Base-by-base conservation (phyloP, 768 basidiomycete genomes). In the Pulveroboletus ravenelii region DNA sequence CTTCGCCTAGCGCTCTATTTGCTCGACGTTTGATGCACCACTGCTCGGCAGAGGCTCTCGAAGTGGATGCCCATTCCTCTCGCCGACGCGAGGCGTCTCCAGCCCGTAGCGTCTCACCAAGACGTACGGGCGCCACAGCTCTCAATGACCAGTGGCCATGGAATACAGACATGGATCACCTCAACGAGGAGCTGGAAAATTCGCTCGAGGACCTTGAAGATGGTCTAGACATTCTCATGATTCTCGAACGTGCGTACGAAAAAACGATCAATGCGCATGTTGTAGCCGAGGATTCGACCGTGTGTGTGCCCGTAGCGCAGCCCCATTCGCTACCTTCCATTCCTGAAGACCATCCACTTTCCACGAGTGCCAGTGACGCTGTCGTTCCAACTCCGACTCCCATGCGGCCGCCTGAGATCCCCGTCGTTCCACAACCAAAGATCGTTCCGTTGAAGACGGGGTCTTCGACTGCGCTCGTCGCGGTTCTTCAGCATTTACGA, bases 21-120 rank as follows among this genome's bases (percentile, higher is more conserved):
- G 88, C 89, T 2, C 75, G 84, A 17, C 76, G 89, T 31, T 74
- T 95, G 29, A 95, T 95, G 86, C 91, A 94, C 63, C 87, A 79
- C 53, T 89, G 85, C 57, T 82, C 86, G 1, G 77, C 78, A 14
- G 85, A 88, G 60, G 71, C 68, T 0, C 47, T 56, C 2, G 56
- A 64, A 5, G 54, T 47, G 0, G 54, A 62, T 25, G 20, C 45
- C 8, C 37, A 42, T 20, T 10, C 42, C 18, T 44, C 55, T 5
- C 56, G 32, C 18, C 54, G 48, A 13, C 59, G 68, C 9, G 63
- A 62, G 37, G 51, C 38, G 18, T 70, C 80, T 60, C 58, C 74
- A 66, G 62, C 72, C 70, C 61, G 64, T 53, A 67, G 67, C 23
- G 72, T 72, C 18, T 80, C 73, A 49, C 77, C 79, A n/a, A 68